Base-by-base conservation (phyloP, 2,329 filamentous ascomycete genomes). In the Ceratocystis cubensis region DNA sequence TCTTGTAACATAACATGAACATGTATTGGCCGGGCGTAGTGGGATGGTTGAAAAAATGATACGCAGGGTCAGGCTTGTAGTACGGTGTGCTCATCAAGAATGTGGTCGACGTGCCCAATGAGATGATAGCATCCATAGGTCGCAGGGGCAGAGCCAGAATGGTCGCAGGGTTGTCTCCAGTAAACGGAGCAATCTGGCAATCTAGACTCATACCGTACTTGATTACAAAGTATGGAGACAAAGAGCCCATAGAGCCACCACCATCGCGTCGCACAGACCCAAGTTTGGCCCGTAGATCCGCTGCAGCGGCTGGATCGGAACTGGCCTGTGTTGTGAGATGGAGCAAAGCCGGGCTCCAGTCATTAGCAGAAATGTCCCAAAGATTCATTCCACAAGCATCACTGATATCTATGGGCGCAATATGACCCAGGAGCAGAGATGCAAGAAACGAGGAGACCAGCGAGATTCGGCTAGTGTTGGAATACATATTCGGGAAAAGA, bases 1-100 rank as follows among this genome's bases (percentile, higher is more conserved):
- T 99, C 78, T 97, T 97, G 81, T 97, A 99, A 81, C 94, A 99
- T 45, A 99, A 85, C 94, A 99, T 99, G 77, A 99, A 97, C 94
- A 99, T 97, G 82, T 96, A 96, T 68, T 96, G 83, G 0, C 89
- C 91, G 0, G 86, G 79, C 0, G 91, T 96, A 57, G 91, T 94
- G 1, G 94, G 94, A 76, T 97, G 92, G 79, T 96, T 96, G 84
- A 97, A 95, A 81, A 97, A 96, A 79, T 99, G 94, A 73, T 96
- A 96, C 5, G 88, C 84, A 2, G 91, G 89, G 73, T 96, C 88
- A 1, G 94, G 91, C 74, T 87, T 87, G 81, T 96, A 97, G 72
- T 84, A 82, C n/a, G 90, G 86, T 3, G 94, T 97, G 73, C 89
- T 91, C 93, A 97, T 97, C 69, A 99, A 84, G 80, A 97, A 96